phyloP scores from a whole-genome alignment of 495 filamentous ascomycete genomes.

The Aspergillus sparsus region DNA sequence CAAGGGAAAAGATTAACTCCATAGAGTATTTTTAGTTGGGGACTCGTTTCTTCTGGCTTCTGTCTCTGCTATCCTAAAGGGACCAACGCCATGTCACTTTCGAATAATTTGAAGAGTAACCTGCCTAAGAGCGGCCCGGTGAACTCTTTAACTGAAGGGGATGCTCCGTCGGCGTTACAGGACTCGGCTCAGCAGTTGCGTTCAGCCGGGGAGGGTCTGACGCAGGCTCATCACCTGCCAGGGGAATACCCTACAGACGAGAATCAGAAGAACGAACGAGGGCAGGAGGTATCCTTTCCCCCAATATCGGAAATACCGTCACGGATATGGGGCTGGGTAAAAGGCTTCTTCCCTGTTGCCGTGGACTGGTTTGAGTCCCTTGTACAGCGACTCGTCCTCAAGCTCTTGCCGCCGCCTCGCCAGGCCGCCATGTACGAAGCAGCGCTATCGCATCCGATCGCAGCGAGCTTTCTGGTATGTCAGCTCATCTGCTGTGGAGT shows the following conservation, averaged over 20 bases:
- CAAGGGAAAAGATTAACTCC: too few relatives aligned
- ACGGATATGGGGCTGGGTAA: background rate
- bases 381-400: background rate
- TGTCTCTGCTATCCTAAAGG: too few relatives aligned
- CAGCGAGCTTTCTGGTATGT: slow-evolving; percentile 37
- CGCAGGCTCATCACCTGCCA: background rate
- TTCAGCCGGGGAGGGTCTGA: background rate
- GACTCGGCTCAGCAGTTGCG: background rate
- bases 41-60: too few relatives aligned
- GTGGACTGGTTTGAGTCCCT: background rate
- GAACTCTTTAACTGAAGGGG: too few relatives aligned
- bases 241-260: background rate
- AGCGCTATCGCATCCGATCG: slow-evolving; percentile 20
- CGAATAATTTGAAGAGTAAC: too few relatives aligned
- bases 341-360: background rate
- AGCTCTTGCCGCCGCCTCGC: background rate
- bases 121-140: too few relatives aligned
- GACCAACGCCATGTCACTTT: too few relatives aligned
- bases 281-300: background rate
- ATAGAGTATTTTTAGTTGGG: too few relatives aligned
- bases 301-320: background rate
- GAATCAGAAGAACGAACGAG: background rate
- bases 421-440: background rate
- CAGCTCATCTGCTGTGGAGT: slow-evolving; percentile 42
- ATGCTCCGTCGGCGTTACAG: background rate